Percentiles rank a stretch among this genome's conserved stretches.
Evolutionary conservation across 2,329 filamentous ascomycete species (phyloP).

Genomic region (Diaporthe longicolla): DNA sequence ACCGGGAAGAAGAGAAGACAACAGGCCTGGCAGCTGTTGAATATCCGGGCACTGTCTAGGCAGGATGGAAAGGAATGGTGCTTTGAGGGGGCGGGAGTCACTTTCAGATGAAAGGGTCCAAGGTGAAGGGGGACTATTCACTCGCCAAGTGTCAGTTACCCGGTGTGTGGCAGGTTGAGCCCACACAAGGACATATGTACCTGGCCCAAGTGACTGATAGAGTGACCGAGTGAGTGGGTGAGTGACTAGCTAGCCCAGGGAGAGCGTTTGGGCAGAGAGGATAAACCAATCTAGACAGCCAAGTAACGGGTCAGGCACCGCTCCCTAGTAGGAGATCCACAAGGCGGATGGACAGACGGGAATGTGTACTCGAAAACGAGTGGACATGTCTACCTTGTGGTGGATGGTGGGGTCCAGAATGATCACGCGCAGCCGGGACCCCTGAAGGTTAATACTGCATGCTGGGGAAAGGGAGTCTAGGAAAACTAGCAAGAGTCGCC

Average conservation of each 20-base stretch:
- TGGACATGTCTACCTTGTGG: conserved; percentile 21
- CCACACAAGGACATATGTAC: conserved; percentile 4
- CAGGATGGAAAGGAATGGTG: background rate
- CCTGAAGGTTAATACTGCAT: conserved; percentile 23
- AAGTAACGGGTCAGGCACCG: conserved; percentile 15
- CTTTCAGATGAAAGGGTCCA: background rate
- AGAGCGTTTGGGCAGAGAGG: background rate
- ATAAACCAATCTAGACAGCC: background rate
- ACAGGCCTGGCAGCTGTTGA: conserved; percentile 1
- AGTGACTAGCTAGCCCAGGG: background rate
- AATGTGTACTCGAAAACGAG: conserved; percentile 20
- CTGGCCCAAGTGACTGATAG: background rate
- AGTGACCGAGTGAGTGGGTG: conserved; percentile 5
- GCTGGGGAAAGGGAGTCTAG: conserved; percentile 13
- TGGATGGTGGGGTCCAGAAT: conserved; percentile 30
- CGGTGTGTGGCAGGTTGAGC: background rate
- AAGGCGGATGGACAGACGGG: conserved; percentile 20
- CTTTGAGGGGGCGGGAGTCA: conserved; percentile 5
- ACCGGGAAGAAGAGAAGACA: background rate
- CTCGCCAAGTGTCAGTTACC: conserved; percentile 1
- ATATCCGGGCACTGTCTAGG: background rate
- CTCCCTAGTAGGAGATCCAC: conserved; percentile 21
- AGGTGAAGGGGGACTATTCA: background rate
- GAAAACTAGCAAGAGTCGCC: background rate
- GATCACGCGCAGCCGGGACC: conserved; percentile 31